Percentiles rank a stretch among this genome's conserved stretches.
Conservation (phyloP, 2,329 filamentous ascomycete species). For the Ceratocystis alfenasii region DNA sequence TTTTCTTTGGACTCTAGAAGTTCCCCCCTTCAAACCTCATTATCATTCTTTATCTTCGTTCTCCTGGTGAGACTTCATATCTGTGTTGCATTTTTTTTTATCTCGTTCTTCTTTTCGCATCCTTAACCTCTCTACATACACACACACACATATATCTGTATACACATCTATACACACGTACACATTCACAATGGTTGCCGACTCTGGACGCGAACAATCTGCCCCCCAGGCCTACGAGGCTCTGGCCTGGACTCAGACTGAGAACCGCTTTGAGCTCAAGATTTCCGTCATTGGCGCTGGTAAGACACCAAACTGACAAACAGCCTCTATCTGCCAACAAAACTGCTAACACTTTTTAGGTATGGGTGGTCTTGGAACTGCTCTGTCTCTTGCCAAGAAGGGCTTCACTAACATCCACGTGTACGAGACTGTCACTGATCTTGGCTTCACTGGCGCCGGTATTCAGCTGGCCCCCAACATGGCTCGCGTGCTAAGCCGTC, state of each 20-base stretch:
- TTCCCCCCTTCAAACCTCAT: not conserved
- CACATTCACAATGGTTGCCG: conserved; percentile 20
- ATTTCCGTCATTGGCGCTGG: conserved; percentile 44
- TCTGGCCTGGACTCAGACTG: not conserved
- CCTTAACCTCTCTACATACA: not conserved
- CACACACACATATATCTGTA: not conserved
- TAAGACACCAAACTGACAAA: conserved; percentile 24
- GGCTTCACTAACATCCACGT: conserved; percentile 64
- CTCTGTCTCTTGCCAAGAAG: conserved; percentile 61
- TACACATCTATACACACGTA: not conserved
- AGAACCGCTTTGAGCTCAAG: conserved; percentile 27
- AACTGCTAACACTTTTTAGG: conserved; percentile 34
- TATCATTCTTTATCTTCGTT: conserved; percentile 6
- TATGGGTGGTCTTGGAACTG: conserved; percentile 65
- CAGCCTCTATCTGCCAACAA: not conserved
- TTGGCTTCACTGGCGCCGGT: conserved; percentile 74
- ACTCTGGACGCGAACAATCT: conserved; percentile 16
- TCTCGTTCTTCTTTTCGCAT: not conserved
- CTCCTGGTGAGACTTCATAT: conserved; percentile 7
- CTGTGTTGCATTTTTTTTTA: not conserved
- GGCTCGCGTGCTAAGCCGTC: conserved; percentile 58
- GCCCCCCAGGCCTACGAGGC: conserved; percentile 16
- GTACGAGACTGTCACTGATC: conserved; percentile 58
- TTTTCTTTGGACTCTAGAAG: not conserved
- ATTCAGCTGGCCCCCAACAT: conserved; percentile 79